These are phyloP conservation scores for Zarea fungicola DNA, from an alignment of 2,329 filamentous ascomycete species.

Conservation along the genomic window DNA sequence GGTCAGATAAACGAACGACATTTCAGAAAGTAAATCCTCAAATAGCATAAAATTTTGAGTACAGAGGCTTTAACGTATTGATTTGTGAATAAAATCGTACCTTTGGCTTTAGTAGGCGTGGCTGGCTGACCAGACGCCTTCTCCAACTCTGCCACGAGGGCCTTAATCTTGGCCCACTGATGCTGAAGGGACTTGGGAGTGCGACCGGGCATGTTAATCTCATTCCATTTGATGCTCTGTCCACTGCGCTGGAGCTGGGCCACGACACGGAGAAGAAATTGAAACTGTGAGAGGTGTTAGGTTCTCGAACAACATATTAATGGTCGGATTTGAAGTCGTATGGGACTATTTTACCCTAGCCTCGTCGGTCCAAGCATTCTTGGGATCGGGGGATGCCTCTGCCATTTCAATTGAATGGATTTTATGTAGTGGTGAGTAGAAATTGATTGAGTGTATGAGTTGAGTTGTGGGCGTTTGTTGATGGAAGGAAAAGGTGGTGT, in stretches of 20 bases:
- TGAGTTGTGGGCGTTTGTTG: background rate
- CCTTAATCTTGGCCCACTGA: constrained; percentile 17
- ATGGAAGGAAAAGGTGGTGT: background rate
- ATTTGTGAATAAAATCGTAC: background rate
- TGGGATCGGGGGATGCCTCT: background rate
- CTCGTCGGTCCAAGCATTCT: constrained; percentile 7
- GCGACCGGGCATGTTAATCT: constrained; percentile 18
- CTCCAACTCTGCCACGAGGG: constrained; percentile 23
- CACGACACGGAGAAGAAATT: constrained; percentile 16
- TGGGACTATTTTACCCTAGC: no score
- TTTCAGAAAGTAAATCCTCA: background rate
- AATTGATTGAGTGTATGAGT: background rate
- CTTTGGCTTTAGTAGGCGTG: constrained; percentile 1
- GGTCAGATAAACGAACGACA: no score
- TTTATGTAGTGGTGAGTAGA: no score
- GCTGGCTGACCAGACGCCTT: background rate
- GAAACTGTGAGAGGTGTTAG: constrained; percentile 11
- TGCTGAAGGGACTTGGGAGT: constrained; percentile 19
- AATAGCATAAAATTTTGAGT: background rate
- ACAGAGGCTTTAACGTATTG: background rate
- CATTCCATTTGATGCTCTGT: constrained; percentile 15
- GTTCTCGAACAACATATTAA: no score
- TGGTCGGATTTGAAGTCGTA: no score
- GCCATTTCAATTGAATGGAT: background rate
- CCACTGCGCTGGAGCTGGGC: constrained; percentile 12